These are phyloP conservation scores for Pythium chondricola DNA, from an alignment of 352 stramenopile genomes.

Conservation along the genomic window DNA sequence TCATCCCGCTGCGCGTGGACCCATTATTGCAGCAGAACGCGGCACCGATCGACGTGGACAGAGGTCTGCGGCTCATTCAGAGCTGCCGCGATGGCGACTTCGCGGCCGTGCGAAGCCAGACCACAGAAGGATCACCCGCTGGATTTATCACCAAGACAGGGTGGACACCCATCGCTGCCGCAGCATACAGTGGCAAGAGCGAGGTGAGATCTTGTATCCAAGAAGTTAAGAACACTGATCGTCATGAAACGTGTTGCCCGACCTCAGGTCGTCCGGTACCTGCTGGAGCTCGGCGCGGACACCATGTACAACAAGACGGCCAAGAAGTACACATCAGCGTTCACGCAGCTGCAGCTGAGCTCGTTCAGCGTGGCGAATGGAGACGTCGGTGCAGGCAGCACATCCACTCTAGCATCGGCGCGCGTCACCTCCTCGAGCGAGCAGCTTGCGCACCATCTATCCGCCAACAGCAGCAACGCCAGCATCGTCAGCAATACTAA, in stretches of 20 bases:
- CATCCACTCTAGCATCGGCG: constrained; percentile 4
- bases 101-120: constrained; percentile 26
- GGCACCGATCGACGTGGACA: constrained; percentile 42
- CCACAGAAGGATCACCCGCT: constrained; percentile 40
- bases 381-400: constrained; percentile 3
- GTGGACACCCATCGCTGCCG: constrained; percentile 64
- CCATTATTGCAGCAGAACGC: constrained; percentile 50
- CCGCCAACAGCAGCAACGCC: constrained; percentile 7
- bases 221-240: too few relatives aligned
- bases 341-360: constrained; percentile 2
- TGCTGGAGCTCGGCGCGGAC: constrained; percentile 65
- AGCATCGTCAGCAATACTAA: constrained; percentile 2
- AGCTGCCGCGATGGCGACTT: constrained; percentile 49
- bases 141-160: constrained; percentile 73
- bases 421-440: not conserved
- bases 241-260: too few relatives aligned
- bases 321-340: constrained; percentile 13
- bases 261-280: constrained; percentile 55
- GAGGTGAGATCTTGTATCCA: constrained; percentile 32
- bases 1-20: constrained; percentile 51
- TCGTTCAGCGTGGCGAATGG: not conserved
- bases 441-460: constrained; percentile 10
- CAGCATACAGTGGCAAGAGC: constrained; percentile 54
- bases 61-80: constrained; percentile 50
- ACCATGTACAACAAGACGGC: constrained; percentile 55